Evolutionary conservation across 352 stramenopile species (phyloP).

Genomic region (Phytophthora pseudosyringae): DNA sequence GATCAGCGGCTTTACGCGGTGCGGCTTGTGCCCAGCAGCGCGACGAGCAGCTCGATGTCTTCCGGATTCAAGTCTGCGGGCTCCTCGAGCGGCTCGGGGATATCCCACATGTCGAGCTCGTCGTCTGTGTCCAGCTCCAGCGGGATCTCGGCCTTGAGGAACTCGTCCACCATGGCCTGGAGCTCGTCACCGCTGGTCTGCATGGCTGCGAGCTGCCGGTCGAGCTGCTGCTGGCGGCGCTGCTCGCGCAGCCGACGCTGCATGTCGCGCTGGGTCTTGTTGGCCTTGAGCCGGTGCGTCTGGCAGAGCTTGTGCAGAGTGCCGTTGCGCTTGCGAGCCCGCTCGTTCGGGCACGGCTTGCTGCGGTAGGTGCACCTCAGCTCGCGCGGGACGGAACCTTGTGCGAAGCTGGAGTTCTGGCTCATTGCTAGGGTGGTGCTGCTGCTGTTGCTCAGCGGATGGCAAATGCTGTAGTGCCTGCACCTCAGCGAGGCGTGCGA

Average conservation of each 20-base stretch:
- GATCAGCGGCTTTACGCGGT: conserved; percentile 17
- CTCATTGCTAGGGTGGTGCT: conserved; percentile 15
- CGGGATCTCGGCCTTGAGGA: conserved; percentile 31
- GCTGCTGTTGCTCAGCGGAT: conserved; percentile 24
- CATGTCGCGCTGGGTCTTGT: conserved; percentile 61
- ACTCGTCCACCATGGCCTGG: conserved; percentile 33
- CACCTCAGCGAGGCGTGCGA: conserved; percentile 5
- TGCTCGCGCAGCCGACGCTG: conserved; percentile 43
- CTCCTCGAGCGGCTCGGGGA: conserved; percentile 34
- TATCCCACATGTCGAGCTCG: conserved; percentile 42
- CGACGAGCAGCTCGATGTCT: conserved; percentile 40
- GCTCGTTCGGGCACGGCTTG: conserved; percentile 54
- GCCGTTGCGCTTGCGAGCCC: conserved; percentile 58
- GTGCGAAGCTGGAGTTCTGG: conserved; percentile 20
- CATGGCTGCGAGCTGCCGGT: conserved; percentile 24
- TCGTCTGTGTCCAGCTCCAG: conserved; percentile 38
- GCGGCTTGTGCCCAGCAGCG: conserved; percentile 30
- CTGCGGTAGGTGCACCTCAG: conserved; percentile 55
- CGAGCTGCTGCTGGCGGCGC: conserved; percentile 31
- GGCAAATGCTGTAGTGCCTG: conserved; percentile 34
- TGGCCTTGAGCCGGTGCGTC: conserved; percentile 58
- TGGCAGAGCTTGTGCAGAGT: conserved; percentile 58
- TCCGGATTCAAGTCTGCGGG: conserved; percentile 36
- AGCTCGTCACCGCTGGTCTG: conserved; percentile 23
- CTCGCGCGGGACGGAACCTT: conserved; percentile 23